Conservation (phyloP, 495 filamentous ascomycete species). For the Jackrogersella multiformis region DNA sequence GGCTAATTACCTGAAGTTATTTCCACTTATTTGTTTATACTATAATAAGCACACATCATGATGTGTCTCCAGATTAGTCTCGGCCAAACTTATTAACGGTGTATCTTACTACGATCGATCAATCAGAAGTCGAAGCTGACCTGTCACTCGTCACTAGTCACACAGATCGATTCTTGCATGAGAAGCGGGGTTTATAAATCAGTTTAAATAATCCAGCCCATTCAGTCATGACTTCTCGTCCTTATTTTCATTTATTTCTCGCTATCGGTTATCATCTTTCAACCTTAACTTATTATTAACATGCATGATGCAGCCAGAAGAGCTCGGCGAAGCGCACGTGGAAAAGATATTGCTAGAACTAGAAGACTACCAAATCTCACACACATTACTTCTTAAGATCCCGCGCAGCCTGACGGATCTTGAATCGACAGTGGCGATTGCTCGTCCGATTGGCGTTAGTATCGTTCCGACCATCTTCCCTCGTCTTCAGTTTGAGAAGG, state of each 20-base stretch:
- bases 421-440: conserved; percentile 24
- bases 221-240: background rate
- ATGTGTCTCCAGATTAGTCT: too few relatives aligned
- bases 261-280: background rate
- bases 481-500: conserved; percentile 69
- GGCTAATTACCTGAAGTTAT: too few relatives aligned
- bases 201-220: background rate
- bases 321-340: conserved; percentile 3
- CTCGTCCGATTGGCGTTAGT: conserved; percentile 57
- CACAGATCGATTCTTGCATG: background rate
- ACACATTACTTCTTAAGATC: conserved; percentile 29
- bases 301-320: background rate
- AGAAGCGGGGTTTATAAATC: background rate
- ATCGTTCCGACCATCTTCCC: conserved; percentile 79
- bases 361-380: conserved; percentile 32
- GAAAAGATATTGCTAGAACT: conserved; percentile 25
- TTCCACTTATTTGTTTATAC: too few relatives aligned
- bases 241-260: background rate
- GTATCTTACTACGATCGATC: too few relatives aligned
- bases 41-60: too few relatives aligned
- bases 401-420: conserved; percentile 14
- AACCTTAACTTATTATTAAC: background rate
- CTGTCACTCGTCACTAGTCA: background rate
- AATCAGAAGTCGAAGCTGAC: background rate
- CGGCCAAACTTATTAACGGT: too few relatives aligned